phyloP scores from a whole-genome alignment of 805 yeast species.

The Komagataella phaffii region DNA sequence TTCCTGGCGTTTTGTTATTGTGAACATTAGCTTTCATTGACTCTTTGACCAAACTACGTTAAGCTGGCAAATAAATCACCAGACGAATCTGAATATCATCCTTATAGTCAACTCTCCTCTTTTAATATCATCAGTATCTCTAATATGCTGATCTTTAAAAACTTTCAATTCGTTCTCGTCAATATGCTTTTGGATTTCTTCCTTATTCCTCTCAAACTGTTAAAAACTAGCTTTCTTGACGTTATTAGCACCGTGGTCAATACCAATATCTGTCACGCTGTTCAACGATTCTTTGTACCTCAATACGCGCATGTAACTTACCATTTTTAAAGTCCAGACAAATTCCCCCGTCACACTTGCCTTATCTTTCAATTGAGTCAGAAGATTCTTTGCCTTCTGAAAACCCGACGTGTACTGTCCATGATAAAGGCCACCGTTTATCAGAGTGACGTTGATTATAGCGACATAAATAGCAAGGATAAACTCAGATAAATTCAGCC shows the following conservation, averaged over 20 bases:
- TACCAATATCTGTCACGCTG: neutral
- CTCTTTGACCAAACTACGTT: neutral
- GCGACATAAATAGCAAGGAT: neutral
- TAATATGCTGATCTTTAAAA: neutral
- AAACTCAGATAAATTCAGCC: neutral
- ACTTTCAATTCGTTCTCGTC: neutral
- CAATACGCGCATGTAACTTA: neutral
- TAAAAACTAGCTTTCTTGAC: neutral
- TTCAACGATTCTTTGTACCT: neutral
- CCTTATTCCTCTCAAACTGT: neutral
- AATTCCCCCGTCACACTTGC: neutral
- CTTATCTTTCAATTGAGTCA: neutral
- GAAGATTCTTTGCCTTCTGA: neutral
- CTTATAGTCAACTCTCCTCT: neutral
- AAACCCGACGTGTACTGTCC: neutral
- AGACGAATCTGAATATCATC: neutral
- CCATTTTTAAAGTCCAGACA: neutral
- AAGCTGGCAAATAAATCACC: neutral
- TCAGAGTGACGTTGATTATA: neutral
- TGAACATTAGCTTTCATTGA: neutral
- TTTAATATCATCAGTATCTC: neutral
- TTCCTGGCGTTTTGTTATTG: neutral
- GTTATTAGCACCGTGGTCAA: neutral
- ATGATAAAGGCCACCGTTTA: neutral
- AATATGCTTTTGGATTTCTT: neutral